Evolutionary conservation across 371 early-diverging fungal genomes (phyloP).

Genomic region (Zopfochytrium polystomum): DNA sequence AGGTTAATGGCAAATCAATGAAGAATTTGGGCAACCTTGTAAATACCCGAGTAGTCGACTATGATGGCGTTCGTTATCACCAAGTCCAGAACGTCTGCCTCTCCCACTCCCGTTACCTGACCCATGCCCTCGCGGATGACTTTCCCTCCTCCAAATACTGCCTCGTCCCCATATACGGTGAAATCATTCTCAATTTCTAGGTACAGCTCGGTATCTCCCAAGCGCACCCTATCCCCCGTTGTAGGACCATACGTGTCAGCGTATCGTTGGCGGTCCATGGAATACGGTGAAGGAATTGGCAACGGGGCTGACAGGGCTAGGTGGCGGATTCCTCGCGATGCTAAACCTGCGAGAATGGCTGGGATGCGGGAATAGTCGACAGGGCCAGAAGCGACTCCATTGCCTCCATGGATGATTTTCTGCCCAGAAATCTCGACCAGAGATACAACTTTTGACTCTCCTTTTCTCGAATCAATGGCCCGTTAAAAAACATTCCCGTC

Average conservation of each 20-base stretch:
- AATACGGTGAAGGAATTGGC: conserved; percentile 49
- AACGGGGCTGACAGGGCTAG: conserved; percentile 30
- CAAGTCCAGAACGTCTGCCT: conserved; percentile 74
- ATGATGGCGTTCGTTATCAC: conserved; percentile 91
- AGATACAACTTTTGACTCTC: conserved; percentile 77
- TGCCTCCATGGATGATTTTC: conserved; percentile 78
- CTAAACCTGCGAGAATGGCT: conserved; percentile 22
- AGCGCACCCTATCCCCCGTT: conserved; percentile 77
- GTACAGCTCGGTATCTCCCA: conserved; percentile 81
- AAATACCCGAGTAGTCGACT: conserved; percentile 89
- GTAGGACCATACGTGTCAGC: conserved; percentile 90
- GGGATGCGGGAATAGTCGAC: conserved; percentile 54
- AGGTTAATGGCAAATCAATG: not conserved
- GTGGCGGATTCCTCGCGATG: conserved; percentile 60
- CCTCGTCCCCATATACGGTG: conserved; percentile 86
- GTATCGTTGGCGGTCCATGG: conserved; percentile 74
- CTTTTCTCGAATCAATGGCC: conserved; percentile 44
- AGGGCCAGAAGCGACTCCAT: conserved; percentile 69
- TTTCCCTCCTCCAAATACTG: conserved; percentile 55
- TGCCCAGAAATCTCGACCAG: conserved; percentile 82
- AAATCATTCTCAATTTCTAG: conserved; percentile 84
- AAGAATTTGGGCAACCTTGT: conserved; percentile 70
- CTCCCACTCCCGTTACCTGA: conserved; percentile 61
- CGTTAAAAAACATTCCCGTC: conserved; percentile 48
- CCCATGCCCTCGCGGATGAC: conserved; percentile 94